A percentile compares a stretch with the other conserved stretches of the same genome.
phyloP scores from a whole-genome alignment of 139 green algal species.

The Tetradesmus lagerheimii region DNA sequence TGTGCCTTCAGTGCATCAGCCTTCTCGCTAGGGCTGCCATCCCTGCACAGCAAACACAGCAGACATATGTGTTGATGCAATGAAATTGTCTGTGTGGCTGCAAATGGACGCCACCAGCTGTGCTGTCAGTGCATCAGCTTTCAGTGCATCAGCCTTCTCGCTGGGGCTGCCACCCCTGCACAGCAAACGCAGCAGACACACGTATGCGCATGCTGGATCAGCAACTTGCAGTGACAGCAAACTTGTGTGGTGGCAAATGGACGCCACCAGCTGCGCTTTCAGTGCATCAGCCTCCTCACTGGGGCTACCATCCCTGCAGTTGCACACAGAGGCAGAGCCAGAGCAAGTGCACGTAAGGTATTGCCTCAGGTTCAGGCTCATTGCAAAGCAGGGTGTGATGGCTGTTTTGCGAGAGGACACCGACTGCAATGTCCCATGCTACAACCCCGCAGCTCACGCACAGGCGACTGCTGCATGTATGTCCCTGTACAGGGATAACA shows the following conservation, averaged over 20 bases:
- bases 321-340: background rate
- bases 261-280: conserved; percentile 43
- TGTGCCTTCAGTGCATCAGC: conserved; percentile 31
- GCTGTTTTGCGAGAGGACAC: too few species aligned
- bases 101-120: conserved; percentile 30
- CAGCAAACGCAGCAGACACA: background rate
- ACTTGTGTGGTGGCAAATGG: background rate
- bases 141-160: background rate
- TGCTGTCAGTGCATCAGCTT: too few species aligned
- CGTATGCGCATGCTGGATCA: too few species aligned
- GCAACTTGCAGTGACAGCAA: too few species aligned
- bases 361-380: too few species aligned
- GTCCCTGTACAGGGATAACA: too few species aligned
- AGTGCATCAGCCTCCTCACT: background rate
- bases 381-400: too few species aligned
- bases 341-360: too few species aligned
- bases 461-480: too few species aligned
- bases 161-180: background rate
- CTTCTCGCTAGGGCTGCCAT: conserved; percentile 18
- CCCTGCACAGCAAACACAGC: background rate
- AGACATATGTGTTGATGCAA: background rate
- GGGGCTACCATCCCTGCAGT: background rate
- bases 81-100: background rate
- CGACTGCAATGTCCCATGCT: too few species aligned
- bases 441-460: too few species aligned